A percentile compares a stretch with the other conserved stretches of the same genome.
phyloP scores from a whole-genome alignment of 495 filamentous ascomycete genomes.

The Terfezia claveryi region DNA sequence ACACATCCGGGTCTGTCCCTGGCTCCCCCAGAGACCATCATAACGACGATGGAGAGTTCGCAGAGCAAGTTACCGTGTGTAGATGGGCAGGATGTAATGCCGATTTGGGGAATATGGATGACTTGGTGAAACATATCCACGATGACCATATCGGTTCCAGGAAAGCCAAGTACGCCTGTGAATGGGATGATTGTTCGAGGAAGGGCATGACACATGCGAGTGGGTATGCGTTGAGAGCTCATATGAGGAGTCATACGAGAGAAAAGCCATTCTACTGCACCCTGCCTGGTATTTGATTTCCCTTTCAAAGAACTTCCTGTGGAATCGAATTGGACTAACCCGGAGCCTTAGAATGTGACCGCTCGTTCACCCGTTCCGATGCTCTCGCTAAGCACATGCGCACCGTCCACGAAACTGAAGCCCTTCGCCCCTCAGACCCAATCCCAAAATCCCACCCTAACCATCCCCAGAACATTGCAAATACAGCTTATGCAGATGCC shows the following conservation, averaged over 20 bases:
- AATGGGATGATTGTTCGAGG: constrained; percentile 72
- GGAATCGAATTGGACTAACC: not conserved
- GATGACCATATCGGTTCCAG: constrained; percentile 72
- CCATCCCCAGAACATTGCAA: constrained; percentile 20
- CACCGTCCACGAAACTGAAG: constrained; percentile 93
- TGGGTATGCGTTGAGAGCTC: constrained; percentile 83
- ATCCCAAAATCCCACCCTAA: constrained; percentile 55
- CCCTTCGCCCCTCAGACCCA: constrained; percentile 66
- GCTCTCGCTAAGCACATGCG: constrained; percentile 96
- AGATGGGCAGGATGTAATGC: constrained; percentile 68
- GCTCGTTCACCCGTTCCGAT: constrained; percentile 89
- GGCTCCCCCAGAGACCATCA: constrained; percentile 44
- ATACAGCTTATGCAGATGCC: constrained; percentile 7
- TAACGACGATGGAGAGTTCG: constrained; percentile 55
- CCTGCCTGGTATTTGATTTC: constrained; percentile 46
- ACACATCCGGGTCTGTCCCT: constrained; percentile 70
- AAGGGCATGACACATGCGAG: constrained; percentile 83
- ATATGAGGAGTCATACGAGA: constrained; percentile 92
- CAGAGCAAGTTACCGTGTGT: constrained; percentile 74
- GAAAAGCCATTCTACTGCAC: constrained; percentile 98
- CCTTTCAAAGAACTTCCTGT: not conserved
- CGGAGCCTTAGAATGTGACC: constrained; percentile 58
- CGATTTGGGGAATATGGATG: constrained; percentile 82
- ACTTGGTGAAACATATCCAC: constrained; percentile 78
- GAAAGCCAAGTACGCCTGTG: constrained; percentile 63